Conservation (phyloP, 495 filamentous ascomycete species). For the Talaromyces wortmannii region DNA sequence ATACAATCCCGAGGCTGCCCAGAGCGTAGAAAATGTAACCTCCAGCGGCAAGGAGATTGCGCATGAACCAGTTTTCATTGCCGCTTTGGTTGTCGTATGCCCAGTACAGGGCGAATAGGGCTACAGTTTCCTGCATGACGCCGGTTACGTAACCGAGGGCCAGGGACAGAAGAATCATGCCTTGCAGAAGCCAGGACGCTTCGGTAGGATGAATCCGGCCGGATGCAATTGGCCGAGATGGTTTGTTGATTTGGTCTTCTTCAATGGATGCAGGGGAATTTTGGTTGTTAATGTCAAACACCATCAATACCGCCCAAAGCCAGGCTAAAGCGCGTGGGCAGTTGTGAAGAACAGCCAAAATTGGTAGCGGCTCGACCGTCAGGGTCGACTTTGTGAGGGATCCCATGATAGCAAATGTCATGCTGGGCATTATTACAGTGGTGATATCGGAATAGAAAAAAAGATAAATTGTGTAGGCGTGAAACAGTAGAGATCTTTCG, state of each 20-base stretch:
- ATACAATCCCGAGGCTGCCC: neutral
- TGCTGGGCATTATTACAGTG: slow-evolving; percentile 3
- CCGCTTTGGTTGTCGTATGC: slow-evolving; percentile 8
- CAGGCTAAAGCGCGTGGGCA: neutral
- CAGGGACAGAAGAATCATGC: slow-evolving; percentile 6
- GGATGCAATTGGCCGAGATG: slow-evolving; percentile 11
- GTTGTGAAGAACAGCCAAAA: neutral
- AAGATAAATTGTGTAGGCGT: slow-evolving; percentile 1
- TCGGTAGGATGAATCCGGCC: slow-evolving; percentile 5
- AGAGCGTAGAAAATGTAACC: slow-evolving; percentile 7
- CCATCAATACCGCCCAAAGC: slow-evolving; percentile 3
- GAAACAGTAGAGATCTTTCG: neutral
- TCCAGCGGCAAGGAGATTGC: slow-evolving; percentile 10
- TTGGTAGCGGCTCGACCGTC: neutral
- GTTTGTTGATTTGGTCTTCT: slow-evolving; percentile 16
- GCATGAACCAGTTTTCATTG: slow-evolving; percentile 7
- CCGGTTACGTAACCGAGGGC: neutral
- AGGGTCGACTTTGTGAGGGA: neutral
- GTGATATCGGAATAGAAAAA: slow-evolving; percentile 6
- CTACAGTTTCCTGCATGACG: slow-evolving; percentile 1
- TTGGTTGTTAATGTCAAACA: slow-evolving; percentile 17
- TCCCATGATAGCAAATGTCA: slow-evolving; percentile 3
- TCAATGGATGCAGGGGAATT: slow-evolving; percentile 5
- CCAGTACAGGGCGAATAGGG: slow-evolving; percentile 7
- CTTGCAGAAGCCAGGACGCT: slow-evolving; percentile 7